Evolutionary conservation across 306 rosid species (phyloP).

Genomic region (Ammopiptanthus mongolicus): DNA sequence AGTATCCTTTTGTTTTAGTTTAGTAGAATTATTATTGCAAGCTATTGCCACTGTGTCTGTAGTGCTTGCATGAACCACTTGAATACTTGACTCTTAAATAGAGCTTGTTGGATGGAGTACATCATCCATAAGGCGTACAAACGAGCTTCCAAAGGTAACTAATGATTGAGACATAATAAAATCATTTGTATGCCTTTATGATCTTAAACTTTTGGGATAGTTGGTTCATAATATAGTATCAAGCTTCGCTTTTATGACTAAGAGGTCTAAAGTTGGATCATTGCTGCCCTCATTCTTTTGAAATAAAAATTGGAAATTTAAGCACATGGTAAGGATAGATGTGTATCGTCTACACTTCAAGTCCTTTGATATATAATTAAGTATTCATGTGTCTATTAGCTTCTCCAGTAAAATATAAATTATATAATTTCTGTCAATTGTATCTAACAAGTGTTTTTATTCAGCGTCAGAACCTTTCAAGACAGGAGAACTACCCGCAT

Average conservation of each 20-base stretch:
- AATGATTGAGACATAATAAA: neutral
- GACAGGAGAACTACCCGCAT: constrained; percentile 57
- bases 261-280: neutral
- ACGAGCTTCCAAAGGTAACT: constrained; percentile 81
- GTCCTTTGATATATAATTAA: too few relatives aligned
- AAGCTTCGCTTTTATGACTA: neutral
- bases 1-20: constrained; percentile 56
- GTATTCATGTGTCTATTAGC: neutral
- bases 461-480: constrained; percentile 47
- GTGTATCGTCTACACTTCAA: neutral
- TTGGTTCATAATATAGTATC: neutral
- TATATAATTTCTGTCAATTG: constrained; percentile 11
- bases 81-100: constrained; percentile 42
- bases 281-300: neutral
- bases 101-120: constrained; percentile 97
- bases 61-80: constrained; percentile 25
- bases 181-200: neutral
- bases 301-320: too few relatives aligned
- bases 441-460: constrained; percentile 12
- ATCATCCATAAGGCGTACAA: constrained; percentile 67
- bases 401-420: neutral
- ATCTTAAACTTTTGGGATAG: neutral
- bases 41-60: neutral
- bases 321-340: neutral
- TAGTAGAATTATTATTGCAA: neutral